These are phyloP conservation scores for Aspergillus fumigatus DNA, from an alignment of 2,329 filamentous ascomycete species.

Conservation along the genomic window DNA sequence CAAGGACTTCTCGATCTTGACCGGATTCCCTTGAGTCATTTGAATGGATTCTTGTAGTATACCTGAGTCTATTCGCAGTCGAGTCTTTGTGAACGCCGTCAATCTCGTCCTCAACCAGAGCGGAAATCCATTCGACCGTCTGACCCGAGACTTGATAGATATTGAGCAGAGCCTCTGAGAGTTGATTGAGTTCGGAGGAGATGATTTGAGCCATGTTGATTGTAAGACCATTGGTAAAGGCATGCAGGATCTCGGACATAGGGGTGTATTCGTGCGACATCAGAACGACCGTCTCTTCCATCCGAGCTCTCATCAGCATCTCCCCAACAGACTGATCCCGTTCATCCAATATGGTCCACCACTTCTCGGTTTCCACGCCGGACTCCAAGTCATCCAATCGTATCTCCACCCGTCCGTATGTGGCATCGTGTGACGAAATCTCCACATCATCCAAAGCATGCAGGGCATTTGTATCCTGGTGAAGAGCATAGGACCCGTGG, in stretches of 20 bases:
- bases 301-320: conserved; percentile 74
- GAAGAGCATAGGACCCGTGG: conserved; percentile 40
- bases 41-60: conserved; percentile 60
- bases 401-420: conserved; percentile 65
- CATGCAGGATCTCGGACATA: conserved; percentile 76
- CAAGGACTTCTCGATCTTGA: conserved; percentile 56
- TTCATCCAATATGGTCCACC: conserved; percentile 77
- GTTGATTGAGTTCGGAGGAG: conserved; percentile 68
- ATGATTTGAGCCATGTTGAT: conserved; percentile 76
- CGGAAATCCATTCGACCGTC: conserved; percentile 84
- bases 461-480: conserved; percentile 37
- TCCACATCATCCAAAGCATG: conserved; percentile 43
- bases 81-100: conserved; percentile 84
- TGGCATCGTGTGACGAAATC: conserved; percentile 44
- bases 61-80: conserved; percentile 58
- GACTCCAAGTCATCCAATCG: conserved; percentile 72
- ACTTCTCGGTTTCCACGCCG: conserved; percentile 76
- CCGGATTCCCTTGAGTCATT: conserved; percentile 54
- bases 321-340: conserved; percentile 73
- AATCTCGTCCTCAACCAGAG: conserved; percentile 93
- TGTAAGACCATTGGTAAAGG: conserved; percentile 78
- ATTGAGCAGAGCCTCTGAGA: conserved; percentile 83
- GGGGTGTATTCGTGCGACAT: conserved; percentile 79
- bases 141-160: conserved; percentile 91
- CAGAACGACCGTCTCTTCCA: conserved; percentile 86